Percentiles rank a stretch among this genome's conserved stretches.
These are phyloP conservation scores for Pseudonitzschia pungens DNA, from an alignment of 108 stramenopile species.

Conservation along the genomic window DNA sequence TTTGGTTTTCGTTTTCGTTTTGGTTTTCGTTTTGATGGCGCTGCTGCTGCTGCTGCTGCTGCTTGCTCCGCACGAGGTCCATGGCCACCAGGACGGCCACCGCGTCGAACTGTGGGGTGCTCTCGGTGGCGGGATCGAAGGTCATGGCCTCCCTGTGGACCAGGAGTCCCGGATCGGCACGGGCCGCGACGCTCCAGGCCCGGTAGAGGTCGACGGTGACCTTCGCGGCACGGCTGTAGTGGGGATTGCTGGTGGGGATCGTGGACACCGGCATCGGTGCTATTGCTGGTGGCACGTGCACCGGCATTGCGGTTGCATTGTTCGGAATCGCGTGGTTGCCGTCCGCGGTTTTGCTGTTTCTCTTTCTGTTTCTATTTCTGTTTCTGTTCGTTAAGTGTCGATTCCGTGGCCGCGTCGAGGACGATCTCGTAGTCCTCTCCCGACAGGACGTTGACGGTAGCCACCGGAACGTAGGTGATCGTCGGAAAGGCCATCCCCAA, in stretches of 20 bases:
- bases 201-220: constrained; percentile 29
- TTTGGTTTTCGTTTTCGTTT: no score
- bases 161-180: constrained; percentile 16
- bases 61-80: constrained; percentile 12
- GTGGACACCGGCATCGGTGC: background rate
- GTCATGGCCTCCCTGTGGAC: constrained; percentile 28
- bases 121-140: constrained; percentile 34
- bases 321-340: no score
- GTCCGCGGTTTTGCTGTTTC: no score
- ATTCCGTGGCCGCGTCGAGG: constrained; percentile 1
- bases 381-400: no score
- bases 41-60: no score
- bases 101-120: constrained; percentile 34
- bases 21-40: no score
- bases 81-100: constrained; percentile 33
- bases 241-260: background rate
- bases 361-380: no score
- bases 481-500: background rate
- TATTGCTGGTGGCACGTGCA: no score
- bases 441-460: constrained; percentile 19
- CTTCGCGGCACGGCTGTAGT: background rate
- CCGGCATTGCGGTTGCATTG: background rate
- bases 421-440: constrained; percentile 28
- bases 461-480: constrained; percentile 25
- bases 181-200: constrained; percentile 20